Conservation (phyloP, 2,329 filamentous ascomycete genomes). For the Ophiostoma perfectum region DNA sequence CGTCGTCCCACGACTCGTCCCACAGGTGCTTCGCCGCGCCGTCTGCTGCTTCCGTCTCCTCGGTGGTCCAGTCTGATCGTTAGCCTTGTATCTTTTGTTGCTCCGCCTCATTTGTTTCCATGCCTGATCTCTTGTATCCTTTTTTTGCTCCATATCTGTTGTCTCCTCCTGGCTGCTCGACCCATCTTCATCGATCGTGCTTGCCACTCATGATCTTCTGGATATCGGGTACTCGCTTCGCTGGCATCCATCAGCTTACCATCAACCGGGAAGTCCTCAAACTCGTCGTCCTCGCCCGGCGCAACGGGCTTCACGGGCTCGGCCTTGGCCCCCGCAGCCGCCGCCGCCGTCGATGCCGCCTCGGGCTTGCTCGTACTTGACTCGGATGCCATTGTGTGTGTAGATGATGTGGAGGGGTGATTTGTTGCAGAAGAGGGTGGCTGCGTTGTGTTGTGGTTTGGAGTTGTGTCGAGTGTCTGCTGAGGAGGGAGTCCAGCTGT, state of each 20-base stretch:
- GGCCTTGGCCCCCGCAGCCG: slow-evolving; percentile 58
- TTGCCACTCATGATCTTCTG: no score
- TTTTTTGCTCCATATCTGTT: neutral
- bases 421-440: neutral
- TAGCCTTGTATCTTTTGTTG: slow-evolving; percentile 12
- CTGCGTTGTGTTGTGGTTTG: neutral
- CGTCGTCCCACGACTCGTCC: slow-evolving; percentile 99
- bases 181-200: no score
- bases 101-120: no score
- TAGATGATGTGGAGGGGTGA: neutral
- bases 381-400: slow-evolving; percentile 33
- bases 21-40: slow-evolving; percentile 73
- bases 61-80: slow-evolving; percentile 76
- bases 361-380: slow-evolving; percentile 34
- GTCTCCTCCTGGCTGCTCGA: no score
- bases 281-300: slow-evolving; percentile 96
- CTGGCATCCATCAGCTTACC: slow-evolving; percentile 48
- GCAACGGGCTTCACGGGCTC: slow-evolving; percentile 43
- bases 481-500: neutral
- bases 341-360: slow-evolving; percentile 43
- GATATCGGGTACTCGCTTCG: no score
- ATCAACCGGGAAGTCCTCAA: slow-evolving; percentile 97
- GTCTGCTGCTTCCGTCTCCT: slow-evolving; percentile 77
- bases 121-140: no score
- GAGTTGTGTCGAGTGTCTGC: neutral